Base-by-base conservation (phyloP, 768 basidiomycete genomes). In the Lentinula raphanica region DNA sequence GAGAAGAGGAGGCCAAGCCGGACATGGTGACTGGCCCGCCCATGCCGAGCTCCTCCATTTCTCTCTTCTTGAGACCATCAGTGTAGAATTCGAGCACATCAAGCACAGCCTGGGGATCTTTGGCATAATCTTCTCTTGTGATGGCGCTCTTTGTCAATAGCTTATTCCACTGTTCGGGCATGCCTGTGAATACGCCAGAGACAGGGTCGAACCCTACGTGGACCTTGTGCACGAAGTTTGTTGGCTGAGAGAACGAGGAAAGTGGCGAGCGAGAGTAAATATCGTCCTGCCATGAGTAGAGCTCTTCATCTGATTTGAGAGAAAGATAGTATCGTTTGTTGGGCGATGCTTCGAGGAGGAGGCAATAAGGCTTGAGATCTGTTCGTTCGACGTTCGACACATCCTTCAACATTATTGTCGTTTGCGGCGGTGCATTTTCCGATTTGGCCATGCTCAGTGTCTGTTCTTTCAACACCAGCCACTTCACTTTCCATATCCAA, bases 1-100 rank as follows among this genome's bases (percentile, higher is more conserved):
- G 23, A 39, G 8, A 11, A 3, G 59, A 60, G 2, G 65, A 63
- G 32, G 61, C 17, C 45, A 62, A 11, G 2, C 39, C 19, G 40
- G 17, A 1, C 35, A 49, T 28, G 19, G 45, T 58, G 54, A 13
- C 54, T 57, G 38, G 38, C 9, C 21, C 59, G 53, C 38, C 53
- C 48, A 60, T 60, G 64, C 73, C 74, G 67, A 80, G 74, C 42
- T 86, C 84, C 65, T 94, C 92, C 66, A 87, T 72, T 69, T 96
- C 93, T n/a, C 93, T 90, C 69, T 94, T 96, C 76, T 96, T 93
- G 65, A 93, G 92, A 9, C 51, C 51, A 70, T 96, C 94, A 12
- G 95, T 98, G 72, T 98, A 99, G 75, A 98, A 99, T 68, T 98
- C 95, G 60, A 99, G 86, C 1, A 97, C 96, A 60, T 98, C 96